A percentile compares a stretch with the other conserved stretches of the same genome.
Evolutionary conservation across 176 grass and related monocot genomes (phyloP).

Genomic region (Calamus simplicifolius): DNA sequence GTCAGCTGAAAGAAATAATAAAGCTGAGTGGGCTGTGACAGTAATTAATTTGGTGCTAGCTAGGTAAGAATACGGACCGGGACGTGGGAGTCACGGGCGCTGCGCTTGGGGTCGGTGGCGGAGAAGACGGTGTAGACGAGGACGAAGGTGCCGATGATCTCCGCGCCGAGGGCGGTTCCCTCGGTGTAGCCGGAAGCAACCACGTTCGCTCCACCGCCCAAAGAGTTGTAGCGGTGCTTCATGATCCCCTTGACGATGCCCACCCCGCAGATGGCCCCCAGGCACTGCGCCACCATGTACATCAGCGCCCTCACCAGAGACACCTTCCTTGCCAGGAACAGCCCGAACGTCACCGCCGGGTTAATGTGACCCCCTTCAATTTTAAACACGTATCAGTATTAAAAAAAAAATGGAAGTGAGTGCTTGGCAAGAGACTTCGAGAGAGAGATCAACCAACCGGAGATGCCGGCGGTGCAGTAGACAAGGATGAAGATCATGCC

Average conservation of each 20-base stretch:
- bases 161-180: constrained; percentile 28
- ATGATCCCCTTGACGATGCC: constrained; percentile 36
- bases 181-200: constrained; percentile 14
- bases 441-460: neutral
- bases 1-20: no score
- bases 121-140: constrained; percentile 51
- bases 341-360: constrained; percentile 39
- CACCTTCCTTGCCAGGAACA: constrained; percentile 37
- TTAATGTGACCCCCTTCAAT: constrained; percentile 40
- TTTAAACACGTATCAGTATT: neutral
- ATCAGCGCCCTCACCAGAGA: constrained; percentile 25
- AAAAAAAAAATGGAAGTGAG: constrained; percentile 1
- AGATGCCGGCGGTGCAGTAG: constrained; percentile 39
- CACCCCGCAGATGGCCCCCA: constrained; percentile 40
- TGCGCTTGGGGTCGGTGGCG: constrained; percentile 42
- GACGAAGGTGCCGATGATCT: constrained; percentile 39
- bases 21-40: no score
- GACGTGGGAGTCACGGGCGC: constrained; percentile 36
- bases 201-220: constrained; percentile 26
- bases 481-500: constrained; percentile 37
- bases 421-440: no score
- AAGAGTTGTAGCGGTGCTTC: constrained; percentile 4
- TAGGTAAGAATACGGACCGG: constrained; percentile 7
- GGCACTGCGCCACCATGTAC: constrained; percentile 34
- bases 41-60: no score